Percentiles rank a stretch among this genome's conserved stretches.
Evolutionary conservation across 768 basidiomycete genomes (phyloP).

Genomic region (Tylopilus balloui): DNA sequence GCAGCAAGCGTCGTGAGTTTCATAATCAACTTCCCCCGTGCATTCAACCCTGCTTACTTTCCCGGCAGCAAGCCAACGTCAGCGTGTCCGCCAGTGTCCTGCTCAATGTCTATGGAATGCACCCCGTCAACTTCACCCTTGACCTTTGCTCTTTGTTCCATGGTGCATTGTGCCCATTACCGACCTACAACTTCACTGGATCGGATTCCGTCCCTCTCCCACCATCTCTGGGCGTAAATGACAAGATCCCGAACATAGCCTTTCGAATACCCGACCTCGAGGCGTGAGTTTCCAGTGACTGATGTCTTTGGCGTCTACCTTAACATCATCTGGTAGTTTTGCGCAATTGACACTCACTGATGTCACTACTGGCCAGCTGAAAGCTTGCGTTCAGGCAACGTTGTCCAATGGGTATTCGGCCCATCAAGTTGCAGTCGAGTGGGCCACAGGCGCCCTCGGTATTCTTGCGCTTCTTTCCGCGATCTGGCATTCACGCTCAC

Average conservation of each 20-base stretch:
- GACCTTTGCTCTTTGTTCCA: constrained; percentile 76
- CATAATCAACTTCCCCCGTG: neutral
- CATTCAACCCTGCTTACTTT: constrained; percentile 13
- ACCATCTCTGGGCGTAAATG: constrained; percentile 48
- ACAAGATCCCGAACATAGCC: constrained; percentile 70
- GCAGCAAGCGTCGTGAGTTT: constrained; percentile 78
- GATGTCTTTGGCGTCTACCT: neutral
- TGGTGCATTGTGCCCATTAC: constrained; percentile 81
- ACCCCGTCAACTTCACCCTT: constrained; percentile 78
- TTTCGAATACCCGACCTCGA: constrained; percentile 90
- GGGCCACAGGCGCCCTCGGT: constrained; percentile 66
- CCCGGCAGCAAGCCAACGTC: constrained; percentile 58
- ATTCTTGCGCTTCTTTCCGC: constrained; percentile 55
- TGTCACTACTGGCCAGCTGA: constrained; percentile 63
- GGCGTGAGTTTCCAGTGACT: constrained; percentile 36
- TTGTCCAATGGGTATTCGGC: constrained; percentile 88
- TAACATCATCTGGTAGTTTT: constrained; percentile 33
- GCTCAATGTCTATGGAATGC: constrained; percentile 84
- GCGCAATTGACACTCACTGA: constrained; percentile 74
- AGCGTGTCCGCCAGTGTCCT: constrained; percentile 80
- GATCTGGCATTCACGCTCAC: constrained; percentile 51
- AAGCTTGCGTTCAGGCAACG: constrained; percentile 89
- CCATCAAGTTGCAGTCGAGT: constrained; percentile 69
- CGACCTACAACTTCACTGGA: constrained; percentile 84
- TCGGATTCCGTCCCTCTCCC: constrained; percentile 66